Base-by-base conservation (phyloP, 2,329 filamentous ascomycete species). In the Aureobasidium sp. region DNA sequence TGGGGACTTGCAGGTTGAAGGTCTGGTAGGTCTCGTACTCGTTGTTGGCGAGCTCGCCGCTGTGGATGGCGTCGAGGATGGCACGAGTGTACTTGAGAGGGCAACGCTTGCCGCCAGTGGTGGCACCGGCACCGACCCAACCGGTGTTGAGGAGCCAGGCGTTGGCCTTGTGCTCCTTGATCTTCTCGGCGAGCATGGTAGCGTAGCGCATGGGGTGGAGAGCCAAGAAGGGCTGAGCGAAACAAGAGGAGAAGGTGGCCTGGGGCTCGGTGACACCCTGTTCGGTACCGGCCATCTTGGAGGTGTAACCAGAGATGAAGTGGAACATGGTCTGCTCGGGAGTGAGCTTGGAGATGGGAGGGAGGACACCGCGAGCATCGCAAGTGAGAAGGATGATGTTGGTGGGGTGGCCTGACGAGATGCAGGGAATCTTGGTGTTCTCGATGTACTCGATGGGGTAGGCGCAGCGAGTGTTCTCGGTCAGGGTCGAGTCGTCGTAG, bases 291-390 rank as follows among this genome's bases (percentile, higher is more conserved):
- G 94, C 94, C 94, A 99, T 99, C 87, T 99, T 99, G 74, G 93
- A 97, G 67, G 94, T 99, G 84, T 99, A 99, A 71, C 94, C 94
- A 20, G 90, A 96, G 79, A 99, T 99, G 87, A 99, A 99, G 84
- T 99, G 94, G 88, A 97, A 99, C 93, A 99, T 97, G 77, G 92
- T 96, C 82, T 97, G 94, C 72, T 90, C 86, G 67, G 88, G 85
- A 82, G 89, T 87, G 75, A 99, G 88, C 84, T 97, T 97, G 72
- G 92, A 97, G 79, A 99, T 97, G 53, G 94, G 94, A 63, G 94
- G 94, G 62, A 99, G 87, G 55, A 99, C 94, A 82, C 94, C 94
- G 69, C 94, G 91, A 64, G 94, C 94, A 72, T 99, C 94, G 81
- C 94, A 99, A 66, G 94, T 99, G 70, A 99, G 87, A 70, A 99